Conservation (phyloP, 768 basidiomycete species). For the Termitomyces sp. region DNA sequence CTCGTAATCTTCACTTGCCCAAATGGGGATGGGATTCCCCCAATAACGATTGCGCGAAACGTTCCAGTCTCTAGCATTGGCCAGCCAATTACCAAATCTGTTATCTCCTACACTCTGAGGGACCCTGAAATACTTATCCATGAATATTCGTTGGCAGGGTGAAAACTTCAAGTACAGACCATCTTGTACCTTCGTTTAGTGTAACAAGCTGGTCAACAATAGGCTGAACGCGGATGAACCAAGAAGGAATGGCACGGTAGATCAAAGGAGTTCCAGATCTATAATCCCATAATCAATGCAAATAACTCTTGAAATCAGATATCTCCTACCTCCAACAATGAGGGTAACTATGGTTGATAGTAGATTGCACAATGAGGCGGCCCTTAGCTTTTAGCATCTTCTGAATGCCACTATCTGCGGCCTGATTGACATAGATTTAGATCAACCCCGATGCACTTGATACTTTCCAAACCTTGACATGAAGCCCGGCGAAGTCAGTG, state of each 20-base stretch:
- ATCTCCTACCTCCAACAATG: conserved; percentile 87
- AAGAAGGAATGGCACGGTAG: conserved; percentile 92
- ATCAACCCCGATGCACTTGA: not conserved
- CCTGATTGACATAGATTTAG: conserved; percentile 36
- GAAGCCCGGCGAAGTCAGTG: conserved; percentile 78
- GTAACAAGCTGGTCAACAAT: conserved; percentile 82
- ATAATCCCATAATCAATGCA: not conserved
- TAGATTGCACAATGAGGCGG: conserved; percentile 82
- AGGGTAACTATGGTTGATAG: conserved; percentile 87
- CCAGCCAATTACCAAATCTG: conserved; percentile 95
- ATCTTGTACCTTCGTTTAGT: conserved; percentile 88
- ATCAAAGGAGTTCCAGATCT: conserved; percentile 95
- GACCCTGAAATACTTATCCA: conserved; percentile 54
- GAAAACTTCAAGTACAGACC: conserved; percentile 40
- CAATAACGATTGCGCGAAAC: conserved; percentile 98
- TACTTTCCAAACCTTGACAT: conserved; percentile 70
- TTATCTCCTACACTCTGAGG: conserved; percentile 87
- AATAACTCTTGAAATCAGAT: not conserved
- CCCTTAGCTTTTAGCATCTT: conserved; percentile 85
- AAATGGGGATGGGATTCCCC: conserved; percentile 96
- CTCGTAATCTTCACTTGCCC: conserved; percentile 89
- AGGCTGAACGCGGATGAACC: conserved; percentile 90
- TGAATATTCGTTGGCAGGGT: conserved; percentile 1
- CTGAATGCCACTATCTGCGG: conserved; percentile 92
- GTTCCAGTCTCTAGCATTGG: conserved; percentile 99